These are phyloP conservation scores for Caryocar brasiliense DNA, from an alignment of 441 rosid species.

Conservation along the genomic window DNA sequence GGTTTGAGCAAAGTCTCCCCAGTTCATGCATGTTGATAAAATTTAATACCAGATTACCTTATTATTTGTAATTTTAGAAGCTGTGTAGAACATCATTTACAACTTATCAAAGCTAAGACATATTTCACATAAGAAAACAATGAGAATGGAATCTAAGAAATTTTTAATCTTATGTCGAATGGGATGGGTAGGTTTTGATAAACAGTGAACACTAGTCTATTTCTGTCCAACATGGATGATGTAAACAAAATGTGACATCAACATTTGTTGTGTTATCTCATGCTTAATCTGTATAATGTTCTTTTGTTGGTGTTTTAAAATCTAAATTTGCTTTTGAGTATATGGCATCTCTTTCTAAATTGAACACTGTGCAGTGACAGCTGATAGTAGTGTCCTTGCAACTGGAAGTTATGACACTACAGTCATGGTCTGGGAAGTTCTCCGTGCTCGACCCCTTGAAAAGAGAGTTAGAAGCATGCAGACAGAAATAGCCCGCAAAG, in stretches of 20 bases:
- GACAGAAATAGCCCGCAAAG: slow-evolving; percentile 57
- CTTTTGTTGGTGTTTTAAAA: neutral
- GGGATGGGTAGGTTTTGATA: no score
- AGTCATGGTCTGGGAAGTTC: slow-evolving; percentile 92
- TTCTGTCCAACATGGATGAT: no score
- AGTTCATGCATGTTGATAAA: no score
- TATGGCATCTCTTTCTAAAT: slow-evolving; percentile 10
- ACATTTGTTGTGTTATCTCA: slow-evolving; percentile 1
- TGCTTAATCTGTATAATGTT: slow-evolving; percentile 6
- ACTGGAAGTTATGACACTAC: slow-evolving; percentile 98
- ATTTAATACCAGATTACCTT: no score
- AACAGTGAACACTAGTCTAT: no score
- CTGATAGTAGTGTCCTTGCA: slow-evolving; percentile 82
- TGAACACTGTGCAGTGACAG: slow-evolving; percentile 54
- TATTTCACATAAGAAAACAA: no score
- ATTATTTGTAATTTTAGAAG: no score
- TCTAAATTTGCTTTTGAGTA: slow-evolving; percentile 4
- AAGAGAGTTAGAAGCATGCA: slow-evolving; percentile 53
- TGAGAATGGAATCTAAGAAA: no score
- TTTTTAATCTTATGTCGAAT: no score
- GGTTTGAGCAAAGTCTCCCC: no score
- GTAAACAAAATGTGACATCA: slow-evolving; percentile 13
- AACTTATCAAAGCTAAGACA: no score
- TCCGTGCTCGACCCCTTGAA: slow-evolving; percentile 49
- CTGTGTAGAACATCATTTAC: no score